Evolutionary conservation across 2,329 filamentous ascomycete species (phyloP).

Genomic region (Thermoascus crustaceus): DNA sequence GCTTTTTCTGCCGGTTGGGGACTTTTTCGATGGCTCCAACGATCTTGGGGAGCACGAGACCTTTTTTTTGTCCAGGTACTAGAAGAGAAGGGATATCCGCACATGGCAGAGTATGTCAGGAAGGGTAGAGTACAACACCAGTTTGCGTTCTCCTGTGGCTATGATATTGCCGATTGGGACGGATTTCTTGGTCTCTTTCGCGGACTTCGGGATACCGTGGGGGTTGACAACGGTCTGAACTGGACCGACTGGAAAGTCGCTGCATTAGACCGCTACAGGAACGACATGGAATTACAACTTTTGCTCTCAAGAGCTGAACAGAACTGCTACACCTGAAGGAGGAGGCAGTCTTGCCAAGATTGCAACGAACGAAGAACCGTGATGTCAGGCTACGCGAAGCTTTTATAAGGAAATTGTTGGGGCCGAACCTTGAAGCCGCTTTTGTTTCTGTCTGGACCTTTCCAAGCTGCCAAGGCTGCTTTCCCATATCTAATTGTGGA

Average conservation of each 20-base stretch:
- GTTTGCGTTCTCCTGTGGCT: slow-evolving; percentile 37
- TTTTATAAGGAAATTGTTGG: too few relatives aligned
- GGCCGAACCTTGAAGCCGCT: too few relatives aligned
- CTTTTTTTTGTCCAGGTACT: slow-evolving; percentile 26
- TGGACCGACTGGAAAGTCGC: slow-evolving; percentile 33
- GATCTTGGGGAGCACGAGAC: slow-evolving; percentile 32
- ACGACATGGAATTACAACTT: too few relatives aligned
- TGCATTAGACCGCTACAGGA: slow-evolving; percentile 28
- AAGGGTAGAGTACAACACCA: slow-evolving; percentile 33
- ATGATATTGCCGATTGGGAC: slow-evolving; percentile 36
- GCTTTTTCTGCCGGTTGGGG: slow-evolving; percentile 31
- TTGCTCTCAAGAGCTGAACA: too few relatives aligned
- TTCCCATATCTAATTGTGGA: too few relatives aligned
- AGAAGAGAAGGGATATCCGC: slow-evolving; percentile 26
- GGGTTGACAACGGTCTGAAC: slow-evolving; percentile 25
- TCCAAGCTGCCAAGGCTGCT: too few relatives aligned
- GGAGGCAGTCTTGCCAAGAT: too few relatives aligned
- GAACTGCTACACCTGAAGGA: too few relatives aligned
- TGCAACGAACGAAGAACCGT: too few relatives aligned
- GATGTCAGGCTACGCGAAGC: too few relatives aligned
- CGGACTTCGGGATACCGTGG: slow-evolving; percentile 30
- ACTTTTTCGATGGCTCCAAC: slow-evolving; percentile 34
- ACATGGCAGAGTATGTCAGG: slow-evolving; percentile 31
- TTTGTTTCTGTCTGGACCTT: too few relatives aligned
- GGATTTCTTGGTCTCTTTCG: slow-evolving; percentile 37